Conservation (phyloP, 176 grass and related monocot species). For the Carex cristatella region DNA sequence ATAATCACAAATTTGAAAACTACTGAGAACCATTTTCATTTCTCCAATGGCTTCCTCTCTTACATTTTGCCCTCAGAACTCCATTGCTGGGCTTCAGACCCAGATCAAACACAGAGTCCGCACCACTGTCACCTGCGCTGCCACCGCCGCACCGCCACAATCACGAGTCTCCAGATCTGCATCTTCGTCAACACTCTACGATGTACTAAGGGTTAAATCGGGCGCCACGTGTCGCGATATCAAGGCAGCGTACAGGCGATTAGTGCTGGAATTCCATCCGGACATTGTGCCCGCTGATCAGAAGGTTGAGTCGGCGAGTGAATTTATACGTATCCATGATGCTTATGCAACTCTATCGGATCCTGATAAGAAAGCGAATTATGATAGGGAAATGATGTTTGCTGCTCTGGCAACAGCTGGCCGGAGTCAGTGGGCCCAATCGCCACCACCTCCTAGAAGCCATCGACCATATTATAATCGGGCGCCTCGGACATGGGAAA, state of each 20-base stretch:
- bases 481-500: conserved; percentile 48
- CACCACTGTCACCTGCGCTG: background rate
- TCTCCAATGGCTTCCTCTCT: background rate
- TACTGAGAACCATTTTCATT: background rate
- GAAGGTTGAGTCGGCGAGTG: conserved; percentile 19
- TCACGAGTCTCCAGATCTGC: background rate
- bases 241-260: conserved; percentile 61
- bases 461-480: background rate
- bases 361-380: conserved; percentile 44
- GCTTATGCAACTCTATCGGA: conserved; percentile 73
- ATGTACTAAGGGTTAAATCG: conserved; percentile 44
- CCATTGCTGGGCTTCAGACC: background rate
- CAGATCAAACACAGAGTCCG: background rate
- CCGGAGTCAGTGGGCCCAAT: background rate
- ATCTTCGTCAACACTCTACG: conserved; percentile 47
- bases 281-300: conserved; percentile 23
- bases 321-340: conserved; percentile 64
- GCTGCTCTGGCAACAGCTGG: background rate
- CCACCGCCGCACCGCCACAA: background rate
- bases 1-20: background rate
- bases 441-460: background rate
- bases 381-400: conserved; percentile 38
- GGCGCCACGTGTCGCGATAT: conserved; percentile 48
- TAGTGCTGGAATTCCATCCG: conserved; percentile 65
- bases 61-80: background rate